phyloP scores from a whole-genome alignment of 352 stramenopile genomes.

The Plasmopara halstedii region DNA sequence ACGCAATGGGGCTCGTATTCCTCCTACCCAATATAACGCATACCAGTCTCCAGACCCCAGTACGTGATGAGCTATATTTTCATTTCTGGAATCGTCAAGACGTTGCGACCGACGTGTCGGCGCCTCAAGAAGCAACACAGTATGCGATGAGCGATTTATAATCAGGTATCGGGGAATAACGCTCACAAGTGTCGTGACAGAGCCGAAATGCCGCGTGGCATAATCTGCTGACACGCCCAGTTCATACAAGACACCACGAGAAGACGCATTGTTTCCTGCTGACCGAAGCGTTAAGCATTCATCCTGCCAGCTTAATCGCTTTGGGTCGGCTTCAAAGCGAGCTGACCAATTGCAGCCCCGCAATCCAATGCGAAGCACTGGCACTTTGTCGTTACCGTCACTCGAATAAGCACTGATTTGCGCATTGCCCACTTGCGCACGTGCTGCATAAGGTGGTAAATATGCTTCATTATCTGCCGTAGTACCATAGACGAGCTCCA shows the following conservation, averaged over 20 bases:
- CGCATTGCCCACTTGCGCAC: conserved; percentile 61
- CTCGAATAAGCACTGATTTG: conserved; percentile 68
- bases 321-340: conserved; percentile 62
- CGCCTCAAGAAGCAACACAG: conserved; percentile 53
- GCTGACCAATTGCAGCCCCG: conserved; percentile 54
- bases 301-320: conserved; percentile 77
- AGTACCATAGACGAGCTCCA: conserved; percentile 70
- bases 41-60: conserved; percentile 63
- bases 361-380: conserved; percentile 52
- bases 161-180: conserved; percentile 77
- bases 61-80: conserved; percentile 65
- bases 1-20: conserved; percentile 38
- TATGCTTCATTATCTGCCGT: conserved; percentile 55
- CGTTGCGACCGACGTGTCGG: conserved; percentile 18
- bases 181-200: conserved; percentile 76
- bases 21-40: conserved; percentile 69
- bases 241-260: conserved; percentile 57
- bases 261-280: conserved; percentile 12
- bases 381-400: conserved; percentile 25
- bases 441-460: conserved; percentile 38
- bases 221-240: conserved; percentile 78
- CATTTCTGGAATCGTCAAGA: conserved; percentile 19
- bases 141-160: conserved; percentile 58
- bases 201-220: conserved; percentile 71
- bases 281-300: conserved; percentile 62